These are phyloP conservation scores for Echeveria elegans DNA, from an alignment of 164 flowering plant species.

Conservation along the genomic window DNA sequence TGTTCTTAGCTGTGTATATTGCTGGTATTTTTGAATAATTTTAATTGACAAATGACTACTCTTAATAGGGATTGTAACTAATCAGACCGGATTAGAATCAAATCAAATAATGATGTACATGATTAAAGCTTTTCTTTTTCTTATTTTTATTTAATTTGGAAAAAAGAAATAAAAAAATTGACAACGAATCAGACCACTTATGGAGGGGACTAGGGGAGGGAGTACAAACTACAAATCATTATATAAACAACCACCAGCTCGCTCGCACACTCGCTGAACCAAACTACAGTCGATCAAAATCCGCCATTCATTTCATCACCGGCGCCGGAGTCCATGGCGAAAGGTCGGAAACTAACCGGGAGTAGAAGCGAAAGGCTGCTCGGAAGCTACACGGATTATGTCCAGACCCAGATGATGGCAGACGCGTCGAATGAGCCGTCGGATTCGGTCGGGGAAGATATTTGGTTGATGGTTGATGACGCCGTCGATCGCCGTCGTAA, in stretches of 20 bases:
- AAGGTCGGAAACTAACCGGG: neutral
- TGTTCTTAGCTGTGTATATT: no score
- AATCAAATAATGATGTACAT: no score
- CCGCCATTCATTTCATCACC: no score
- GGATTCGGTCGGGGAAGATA: conserved; percentile 40
- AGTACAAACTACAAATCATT: neutral
- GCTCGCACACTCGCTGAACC: neutral
- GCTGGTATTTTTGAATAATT: no score
- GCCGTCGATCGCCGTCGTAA: neutral
- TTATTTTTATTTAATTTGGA: neutral
- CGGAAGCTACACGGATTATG: neutral
- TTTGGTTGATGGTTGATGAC: conserved; percentile 44
- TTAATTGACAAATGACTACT: no score
- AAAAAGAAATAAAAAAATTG: neutral
- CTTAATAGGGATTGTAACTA: no score
- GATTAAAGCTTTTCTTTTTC: no score
- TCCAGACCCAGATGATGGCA: conserved; percentile 1
- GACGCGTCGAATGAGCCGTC: neutral
- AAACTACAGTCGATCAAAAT: no score
- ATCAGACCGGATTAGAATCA: no score
- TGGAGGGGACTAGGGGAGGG: neutral
- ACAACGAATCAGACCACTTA: neutral
- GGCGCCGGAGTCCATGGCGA: conserved; percentile 2
- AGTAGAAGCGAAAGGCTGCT: conserved; percentile 1
- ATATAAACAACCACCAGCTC: conserved; percentile 6